These are phyloP conservation scores for Miscanthus lutarioriparius DNA, from an alignment of 176 grass and related monocot genomes.

Conservation along the genomic window DNA sequence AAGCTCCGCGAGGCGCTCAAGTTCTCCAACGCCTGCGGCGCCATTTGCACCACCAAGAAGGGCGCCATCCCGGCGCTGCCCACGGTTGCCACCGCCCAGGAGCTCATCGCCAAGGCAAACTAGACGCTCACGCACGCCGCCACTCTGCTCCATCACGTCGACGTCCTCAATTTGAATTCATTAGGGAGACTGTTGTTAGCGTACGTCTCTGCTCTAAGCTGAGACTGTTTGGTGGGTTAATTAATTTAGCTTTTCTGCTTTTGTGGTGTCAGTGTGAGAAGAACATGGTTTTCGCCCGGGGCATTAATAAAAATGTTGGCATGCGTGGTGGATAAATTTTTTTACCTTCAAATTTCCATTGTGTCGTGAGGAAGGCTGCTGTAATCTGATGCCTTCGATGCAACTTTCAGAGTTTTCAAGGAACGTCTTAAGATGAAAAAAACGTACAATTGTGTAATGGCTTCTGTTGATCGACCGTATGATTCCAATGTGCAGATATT, in stretches of 20 bases:
- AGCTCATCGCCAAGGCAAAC: conserved; percentile 56
- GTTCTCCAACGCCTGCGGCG: conserved; percentile 82
- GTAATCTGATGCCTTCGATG: background rate
- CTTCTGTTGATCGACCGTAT: no score
- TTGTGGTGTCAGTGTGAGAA: background rate
- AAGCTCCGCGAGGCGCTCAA: conserved; percentile 73
- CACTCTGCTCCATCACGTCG: background rate
- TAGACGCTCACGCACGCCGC: conserved; percentile 37
- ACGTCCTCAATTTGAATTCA: background rate
- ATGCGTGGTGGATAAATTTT: background rate
- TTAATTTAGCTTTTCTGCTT: background rate
- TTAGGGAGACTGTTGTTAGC: background rate
- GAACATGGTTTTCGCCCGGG: conserved; percentile 1
- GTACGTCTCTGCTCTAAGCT: background rate
- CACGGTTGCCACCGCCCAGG: conserved; percentile 37
- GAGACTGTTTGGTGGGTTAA: background rate
- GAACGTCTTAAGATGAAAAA: no score
- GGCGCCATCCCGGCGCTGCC: conserved; percentile 90
- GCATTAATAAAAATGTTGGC: conserved; percentile 28
- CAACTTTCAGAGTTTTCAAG: no score
- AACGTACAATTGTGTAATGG: no score
- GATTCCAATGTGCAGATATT: no score
- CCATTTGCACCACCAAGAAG: conserved; percentile 86
- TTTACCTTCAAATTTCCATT: no score
- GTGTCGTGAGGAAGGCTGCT: background rate